A percentile compares a stretch with the other conserved stretches of the same genome.
phyloP scores from a whole-genome alignment of 2,329 filamentous ascomycete species.

The Blastomyces percursus region DNA sequence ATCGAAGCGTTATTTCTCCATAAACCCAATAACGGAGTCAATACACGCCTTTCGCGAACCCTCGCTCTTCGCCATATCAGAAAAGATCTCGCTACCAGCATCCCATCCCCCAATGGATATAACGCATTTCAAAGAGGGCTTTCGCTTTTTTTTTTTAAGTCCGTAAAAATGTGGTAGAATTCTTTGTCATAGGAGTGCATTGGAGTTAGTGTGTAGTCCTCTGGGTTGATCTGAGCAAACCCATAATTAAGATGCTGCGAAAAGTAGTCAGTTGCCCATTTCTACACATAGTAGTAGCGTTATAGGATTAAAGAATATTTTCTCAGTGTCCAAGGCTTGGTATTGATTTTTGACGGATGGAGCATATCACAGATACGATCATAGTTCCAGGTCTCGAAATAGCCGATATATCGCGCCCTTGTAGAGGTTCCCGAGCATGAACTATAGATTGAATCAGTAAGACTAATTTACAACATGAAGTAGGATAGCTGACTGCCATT shows the following conservation, averaged over 20 bases:
- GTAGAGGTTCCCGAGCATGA: slow-evolving; percentile 5
- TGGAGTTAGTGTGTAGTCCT: background rate
- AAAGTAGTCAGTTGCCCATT: slow-evolving; percentile 6
- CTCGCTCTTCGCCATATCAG: slow-evolving; percentile 1
- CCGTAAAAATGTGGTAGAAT: slow-evolving; percentile 6
- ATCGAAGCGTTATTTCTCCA: slow-evolving; percentile 10
- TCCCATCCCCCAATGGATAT: slow-evolving; percentile 11
- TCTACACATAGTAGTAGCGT: background rate
- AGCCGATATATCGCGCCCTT: slow-evolving; percentile 21
- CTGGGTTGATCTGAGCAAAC: slow-evolving; percentile 22
- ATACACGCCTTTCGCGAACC: slow-evolving; percentile 10
- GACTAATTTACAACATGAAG: background rate
- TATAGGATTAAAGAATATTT: background rate
- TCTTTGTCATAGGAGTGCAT: slow-evolving; percentile 1
- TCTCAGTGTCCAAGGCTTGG: slow-evolving; percentile 8
- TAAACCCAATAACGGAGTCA: slow-evolving; percentile 6
- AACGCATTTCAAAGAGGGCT: slow-evolving; percentile 8
- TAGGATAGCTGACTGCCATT: background rate
- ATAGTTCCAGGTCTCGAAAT: slow-evolving; percentile 27
- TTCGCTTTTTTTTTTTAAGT: slow-evolving; percentile 3
- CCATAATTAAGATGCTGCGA: slow-evolving; percentile 25
- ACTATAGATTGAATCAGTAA: slow-evolving; percentile 6
- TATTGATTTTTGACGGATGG: slow-evolving; percentile 9
- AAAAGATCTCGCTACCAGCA: slow-evolving; percentile 5
- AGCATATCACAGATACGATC: slow-evolving; percentile 6